Evolutionary conservation across 179 eudicot species (phyloP).

Genomic region (Vitellaria paradoxa): DNA sequence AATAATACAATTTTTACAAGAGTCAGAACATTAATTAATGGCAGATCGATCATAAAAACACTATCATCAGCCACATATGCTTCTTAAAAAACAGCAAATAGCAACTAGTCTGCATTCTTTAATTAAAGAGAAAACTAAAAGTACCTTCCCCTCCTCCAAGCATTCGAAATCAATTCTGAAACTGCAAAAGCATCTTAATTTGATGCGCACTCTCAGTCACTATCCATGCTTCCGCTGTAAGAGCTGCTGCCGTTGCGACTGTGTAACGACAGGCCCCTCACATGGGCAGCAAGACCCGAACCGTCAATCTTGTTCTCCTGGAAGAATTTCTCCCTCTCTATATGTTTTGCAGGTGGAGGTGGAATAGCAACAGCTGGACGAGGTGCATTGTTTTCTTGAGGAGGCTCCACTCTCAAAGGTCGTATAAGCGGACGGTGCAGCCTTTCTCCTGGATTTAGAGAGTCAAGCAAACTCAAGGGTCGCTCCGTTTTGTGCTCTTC

Average conservation of each 20-base stretch:
- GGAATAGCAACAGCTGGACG: slow-evolving; percentile 54
- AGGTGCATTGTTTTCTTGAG: slow-evolving; percentile 34
- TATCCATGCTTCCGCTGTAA: slow-evolving; percentile 57
- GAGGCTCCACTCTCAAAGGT: slow-evolving; percentile 51
- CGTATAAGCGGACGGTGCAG: slow-evolving; percentile 74
- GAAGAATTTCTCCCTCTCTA: slow-evolving; percentile 86
- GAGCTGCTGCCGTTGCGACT: slow-evolving; percentile 77
- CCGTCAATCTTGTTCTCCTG: slow-evolving; percentile 78
- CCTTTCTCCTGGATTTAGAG: slow-evolving; percentile 40
- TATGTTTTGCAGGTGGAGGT: slow-evolving; percentile 92
- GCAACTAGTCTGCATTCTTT: no score
- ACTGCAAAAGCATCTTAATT: neutral
- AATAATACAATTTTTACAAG: no score
- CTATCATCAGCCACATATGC: no score
- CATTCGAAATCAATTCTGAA: neutral
- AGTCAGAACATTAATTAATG: no score
- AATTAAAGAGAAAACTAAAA: no score
- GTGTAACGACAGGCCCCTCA: slow-evolving; percentile 78
- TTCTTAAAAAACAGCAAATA: no score
- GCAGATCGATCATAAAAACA: no score
- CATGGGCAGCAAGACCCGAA: slow-evolving; percentile 53
- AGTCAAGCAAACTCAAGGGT: slow-evolving; percentile 42
- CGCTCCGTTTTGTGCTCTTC: slow-evolving; percentile 46
- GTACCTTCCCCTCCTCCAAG: no score
- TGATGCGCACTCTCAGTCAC: slow-evolving; percentile 36